A percentile compares a stretch with the other conserved stretches of the same genome.
Evolutionary conservation across 257 asterid genomes (phyloP).

Genomic region (Solanum chmielewskii): DNA sequence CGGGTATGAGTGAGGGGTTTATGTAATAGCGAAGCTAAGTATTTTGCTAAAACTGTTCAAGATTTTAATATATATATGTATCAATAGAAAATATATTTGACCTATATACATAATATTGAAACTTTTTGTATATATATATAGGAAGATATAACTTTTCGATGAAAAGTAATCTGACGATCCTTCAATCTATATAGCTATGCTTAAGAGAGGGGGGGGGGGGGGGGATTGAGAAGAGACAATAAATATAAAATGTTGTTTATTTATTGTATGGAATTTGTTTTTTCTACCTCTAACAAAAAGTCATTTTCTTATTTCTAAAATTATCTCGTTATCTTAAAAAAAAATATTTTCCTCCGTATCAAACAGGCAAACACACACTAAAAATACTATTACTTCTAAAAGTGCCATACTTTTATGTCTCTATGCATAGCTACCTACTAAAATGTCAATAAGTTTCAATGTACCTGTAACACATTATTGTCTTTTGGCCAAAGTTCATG

Average conservation of each 20-base stretch:
- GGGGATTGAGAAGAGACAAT: neutral
- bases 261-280: neutral
- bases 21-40: fast-evolving
- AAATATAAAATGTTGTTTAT: neutral
- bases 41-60: neutral
- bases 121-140: too few species aligned
- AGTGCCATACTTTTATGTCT: neutral
- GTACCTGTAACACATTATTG: neutral
- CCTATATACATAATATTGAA: too few species aligned
- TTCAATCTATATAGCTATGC: neutral
- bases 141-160: neutral
- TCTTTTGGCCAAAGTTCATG: neutral
- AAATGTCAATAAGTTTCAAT: neutral
- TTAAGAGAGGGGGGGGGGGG: fast-evolving
- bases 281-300: neutral
- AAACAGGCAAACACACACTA: neutral
- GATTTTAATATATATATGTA: neutral
- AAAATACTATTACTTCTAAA: neutral
- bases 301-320: neutral
- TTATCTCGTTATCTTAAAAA: neutral
- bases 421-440: neutral
- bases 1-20: neutral
- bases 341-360: neutral
- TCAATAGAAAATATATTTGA: too few species aligned
- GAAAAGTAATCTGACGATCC: neutral